Evolutionary conservation across 495 filamentous ascomycete genomes (phyloP), one percentile per base, ranked within the genome.

Genomic region (Chaetomium cochliodes): DNA sequence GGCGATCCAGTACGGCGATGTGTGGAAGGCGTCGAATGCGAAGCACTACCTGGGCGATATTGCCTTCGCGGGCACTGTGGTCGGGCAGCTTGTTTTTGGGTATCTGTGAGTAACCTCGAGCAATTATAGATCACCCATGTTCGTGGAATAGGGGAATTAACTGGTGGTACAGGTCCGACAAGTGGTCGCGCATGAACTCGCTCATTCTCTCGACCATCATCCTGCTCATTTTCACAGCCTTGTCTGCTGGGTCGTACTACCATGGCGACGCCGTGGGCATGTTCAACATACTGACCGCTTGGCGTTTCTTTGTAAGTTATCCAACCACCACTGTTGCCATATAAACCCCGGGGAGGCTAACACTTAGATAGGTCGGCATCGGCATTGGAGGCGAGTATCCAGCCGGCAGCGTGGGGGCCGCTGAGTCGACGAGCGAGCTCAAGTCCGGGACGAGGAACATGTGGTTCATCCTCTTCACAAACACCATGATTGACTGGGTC

Each of bases 391-490:
- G 92, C 62, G 92, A 97, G 73, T 96, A 96, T 72, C 93, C 93
- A 11, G 92, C 93, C 9, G 93, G 92, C 6, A 90, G 86, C 58
- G 93, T 96, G 5, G 89, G 88, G 0, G 88, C 86, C 58, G 90
- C 92, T 22, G 93, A 97, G 76, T 89, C 88, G 30, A 92, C 88
- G 0, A 90, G 90, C 20, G 91, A 96, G 72, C 77, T 96, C 64
- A 90, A 90, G 73, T 72, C 73, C 11, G 93, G 92, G n/a, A 87
- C 87, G 25, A 79, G 92, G 16, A 93, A 96, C 70, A 83, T 87
- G 23, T 96, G 91, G 91, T 97, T 96, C 75, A 92, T 96, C 70
- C 81, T 96, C 67, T 96, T 96, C 76, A 97, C 92, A 51, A 96
- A 96, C 77, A 84, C 90, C 41, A 87, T 90, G 79, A 96, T 97